Percentiles rank a stretch among this genome's conserved stretches.
Evolutionary conservation across 2,329 filamentous ascomycete genomes (phyloP).

Genomic region (Fusarium compactum): DNA sequence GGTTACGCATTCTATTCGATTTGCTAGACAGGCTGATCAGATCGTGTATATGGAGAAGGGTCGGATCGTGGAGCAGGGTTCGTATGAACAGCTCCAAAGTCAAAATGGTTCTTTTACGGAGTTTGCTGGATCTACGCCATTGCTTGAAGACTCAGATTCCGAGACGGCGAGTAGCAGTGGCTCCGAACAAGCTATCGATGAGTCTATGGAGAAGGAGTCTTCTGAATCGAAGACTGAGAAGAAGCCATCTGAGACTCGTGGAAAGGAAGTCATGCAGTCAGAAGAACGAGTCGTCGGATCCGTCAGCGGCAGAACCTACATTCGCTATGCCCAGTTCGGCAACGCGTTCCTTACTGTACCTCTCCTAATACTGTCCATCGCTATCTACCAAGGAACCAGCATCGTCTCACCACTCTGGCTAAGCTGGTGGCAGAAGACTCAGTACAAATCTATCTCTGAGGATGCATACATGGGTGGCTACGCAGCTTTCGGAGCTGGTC

Average conservation of each 20-base stretch:
- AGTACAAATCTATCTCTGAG: slow-evolving; percentile 14
- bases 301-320: slow-evolving; percentile 24
- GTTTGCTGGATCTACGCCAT: neutral
- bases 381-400: slow-evolving; percentile 24
- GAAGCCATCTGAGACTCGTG: neutral
- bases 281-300: slow-evolving; percentile 27
- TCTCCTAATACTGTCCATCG: slow-evolving; percentile 13
- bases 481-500: slow-evolving; percentile 19
- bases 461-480: slow-evolving; percentile 32
- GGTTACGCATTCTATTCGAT: slow-evolving; percentile 24
- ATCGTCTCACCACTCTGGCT: slow-evolving; percentile 29
- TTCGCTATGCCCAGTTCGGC: slow-evolving; percentile 27
- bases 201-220: accelerated
- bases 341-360: slow-evolving; percentile 23
- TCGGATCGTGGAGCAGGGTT: slow-evolving; percentile 1
- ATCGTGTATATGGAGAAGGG: slow-evolving; percentile 28
- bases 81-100: neutral
- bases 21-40: slow-evolving; percentile 27
- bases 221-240: accelerated
- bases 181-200: accelerated
- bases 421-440: slow-evolving; percentile 29
- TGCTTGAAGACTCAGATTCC: neutral
- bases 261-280: slow-evolving; percentile 31
- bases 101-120: neutral
- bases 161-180: neutral